Conservation (phyloP, 495 filamentous ascomycete genomes). For the Trichoderma orchidacearum region DNA sequence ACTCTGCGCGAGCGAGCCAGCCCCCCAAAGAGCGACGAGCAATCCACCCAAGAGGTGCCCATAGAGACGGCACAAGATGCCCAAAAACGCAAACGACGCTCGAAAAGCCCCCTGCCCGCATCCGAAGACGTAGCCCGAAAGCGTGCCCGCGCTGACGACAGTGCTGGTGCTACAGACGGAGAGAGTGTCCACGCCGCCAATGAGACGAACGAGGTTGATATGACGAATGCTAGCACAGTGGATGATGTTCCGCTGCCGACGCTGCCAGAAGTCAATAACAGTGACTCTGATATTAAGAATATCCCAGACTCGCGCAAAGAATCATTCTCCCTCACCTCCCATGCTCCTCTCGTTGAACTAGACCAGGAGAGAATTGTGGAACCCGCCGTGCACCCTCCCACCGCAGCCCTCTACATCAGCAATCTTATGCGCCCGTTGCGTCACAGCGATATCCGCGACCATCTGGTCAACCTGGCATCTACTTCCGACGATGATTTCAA, state of each 20-base stretch:
- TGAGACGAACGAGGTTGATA: background rate
- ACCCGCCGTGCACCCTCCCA: constrained; percentile 72
- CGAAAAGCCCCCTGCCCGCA: constrained; percentile 50
- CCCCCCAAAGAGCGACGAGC: constrained; percentile 6
- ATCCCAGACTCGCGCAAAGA: constrained; percentile 5
- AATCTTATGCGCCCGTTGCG: constrained; percentile 83
- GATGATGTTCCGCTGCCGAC: background rate
- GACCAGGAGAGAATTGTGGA: constrained; percentile 28
- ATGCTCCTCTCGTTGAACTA: constrained; percentile 3
- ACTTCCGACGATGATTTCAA: constrained; percentile 36
- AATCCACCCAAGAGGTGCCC: constrained; percentile 5
- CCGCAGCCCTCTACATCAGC: constrained; percentile 76
- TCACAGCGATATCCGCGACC: constrained; percentile 42
- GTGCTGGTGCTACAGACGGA: too few species aligned
- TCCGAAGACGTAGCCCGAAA: constrained; percentile 28
- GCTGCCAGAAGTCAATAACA: too few species aligned
- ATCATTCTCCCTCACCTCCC: constrained; percentile 10
- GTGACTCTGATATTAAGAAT: constrained; percentile 12
- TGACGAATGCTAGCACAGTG: background rate
- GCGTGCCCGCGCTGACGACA: constrained; percentile 20
- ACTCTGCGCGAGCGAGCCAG: constrained; percentile 9
- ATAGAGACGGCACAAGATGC: constrained; percentile 18
- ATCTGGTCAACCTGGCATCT: constrained; percentile 55
- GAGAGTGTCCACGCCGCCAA: background rate
- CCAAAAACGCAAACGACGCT: constrained; percentile 63